Evolutionary conservation across 2,329 filamentous ascomycete species (phyloP), one percentile per base, ranked within the genome.

Genomic region (Microsporum canis): DNA sequence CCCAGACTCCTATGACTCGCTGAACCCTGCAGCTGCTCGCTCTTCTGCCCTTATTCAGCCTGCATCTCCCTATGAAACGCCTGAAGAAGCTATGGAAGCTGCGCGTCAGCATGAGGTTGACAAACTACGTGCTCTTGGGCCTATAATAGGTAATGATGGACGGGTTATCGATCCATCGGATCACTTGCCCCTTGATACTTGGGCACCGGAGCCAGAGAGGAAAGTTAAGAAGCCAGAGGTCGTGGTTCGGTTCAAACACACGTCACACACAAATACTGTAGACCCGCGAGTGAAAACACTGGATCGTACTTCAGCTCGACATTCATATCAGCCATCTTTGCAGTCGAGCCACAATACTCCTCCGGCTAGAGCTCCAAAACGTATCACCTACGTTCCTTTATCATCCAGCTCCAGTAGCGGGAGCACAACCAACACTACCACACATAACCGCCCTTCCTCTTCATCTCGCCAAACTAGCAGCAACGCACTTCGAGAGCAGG

Each of bases 81-180:
- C 72, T 0, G 70, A 73, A 10, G 70, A 74, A 62, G 70, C 72
- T n/a, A 71, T 71, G 67, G 73, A 75, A 53, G 69, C 70, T 3
- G 70, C 74, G 17, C 67, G 71, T 57, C 71, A 72, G 63, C 68
- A 70, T 39, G 71, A 78, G 60, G 66, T 71, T 5, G 73, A 75
- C 34, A 66, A 66, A 34, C 60, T 70, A 60, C 73, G 78, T 27
- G 76, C 79, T 49, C 71, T 79, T 43, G 81, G 79, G 1, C 82
- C 84, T 5, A 84, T 87, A 60, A 82, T 85, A 49, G 83, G 81
- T 17, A 83, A 83, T 67, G 82, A 85, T 68, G 84, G 84, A 14
- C 78, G 83, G 38, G 80, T 84, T 61, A 84, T 87, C 65, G 84
- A 87, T 70, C 84, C 84, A 3, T 84, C 83, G 0, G 84, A 87